A percentile compares a stretch with the other conserved stretches of the same genome.
phyloP scores from a whole-genome alignment of 1,139 yeast species.

The Suhomyces bokatorum region DNA sequence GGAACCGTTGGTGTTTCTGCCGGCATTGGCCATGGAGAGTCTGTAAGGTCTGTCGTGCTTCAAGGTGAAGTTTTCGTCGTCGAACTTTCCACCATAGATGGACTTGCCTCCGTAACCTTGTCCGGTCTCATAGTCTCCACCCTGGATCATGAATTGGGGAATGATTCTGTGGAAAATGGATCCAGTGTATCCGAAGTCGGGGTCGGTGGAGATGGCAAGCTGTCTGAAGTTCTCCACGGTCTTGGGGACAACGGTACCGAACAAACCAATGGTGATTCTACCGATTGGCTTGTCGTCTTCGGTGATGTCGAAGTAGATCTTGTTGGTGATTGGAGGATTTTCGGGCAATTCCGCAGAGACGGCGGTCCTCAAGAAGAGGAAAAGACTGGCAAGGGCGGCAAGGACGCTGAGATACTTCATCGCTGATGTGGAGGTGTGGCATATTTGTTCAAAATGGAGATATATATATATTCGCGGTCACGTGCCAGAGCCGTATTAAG shows the following conservation, averaged over 20 bases:
- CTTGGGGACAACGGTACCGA: slow-evolving; percentile 65
- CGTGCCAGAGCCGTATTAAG: neutral
- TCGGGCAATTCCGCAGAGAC: slow-evolving; percentile 35
- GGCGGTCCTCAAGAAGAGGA: slow-evolving; percentile 23
- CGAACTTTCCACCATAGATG: slow-evolving; percentile 57
- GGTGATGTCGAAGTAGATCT: slow-evolving; percentile 82
- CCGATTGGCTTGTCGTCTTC: slow-evolving; percentile 77
- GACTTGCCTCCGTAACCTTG: slow-evolving; percentile 63
- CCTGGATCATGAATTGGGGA: slow-evolving; percentile 60
- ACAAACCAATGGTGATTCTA: slow-evolving; percentile 66
- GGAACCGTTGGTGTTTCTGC: slow-evolving; percentile 61
- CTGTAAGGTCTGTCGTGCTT: slow-evolving; percentile 61
- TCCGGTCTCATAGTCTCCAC: slow-evolving; percentile 62
- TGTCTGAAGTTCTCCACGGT: slow-evolving; percentile 60
- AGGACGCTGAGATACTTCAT: slow-evolving; percentile 33
- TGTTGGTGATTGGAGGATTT: slow-evolving; percentile 64
- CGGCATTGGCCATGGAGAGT: slow-evolving; percentile 66
- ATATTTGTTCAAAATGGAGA: neutral
- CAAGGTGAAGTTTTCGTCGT: slow-evolving; percentile 56
- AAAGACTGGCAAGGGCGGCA: slow-evolving; percentile 21
- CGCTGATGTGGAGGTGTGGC: slow-evolving; percentile 12
- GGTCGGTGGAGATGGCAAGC: slow-evolving; percentile 61
- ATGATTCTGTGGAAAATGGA: slow-evolving; percentile 61
- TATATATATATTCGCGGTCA: neutral
- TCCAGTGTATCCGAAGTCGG: slow-evolving; percentile 50